These are phyloP conservation scores for Tuber microsphaerosporum DNA, from an alignment of 495 filamentous ascomycete species.

Conservation along the genomic window DNA sequence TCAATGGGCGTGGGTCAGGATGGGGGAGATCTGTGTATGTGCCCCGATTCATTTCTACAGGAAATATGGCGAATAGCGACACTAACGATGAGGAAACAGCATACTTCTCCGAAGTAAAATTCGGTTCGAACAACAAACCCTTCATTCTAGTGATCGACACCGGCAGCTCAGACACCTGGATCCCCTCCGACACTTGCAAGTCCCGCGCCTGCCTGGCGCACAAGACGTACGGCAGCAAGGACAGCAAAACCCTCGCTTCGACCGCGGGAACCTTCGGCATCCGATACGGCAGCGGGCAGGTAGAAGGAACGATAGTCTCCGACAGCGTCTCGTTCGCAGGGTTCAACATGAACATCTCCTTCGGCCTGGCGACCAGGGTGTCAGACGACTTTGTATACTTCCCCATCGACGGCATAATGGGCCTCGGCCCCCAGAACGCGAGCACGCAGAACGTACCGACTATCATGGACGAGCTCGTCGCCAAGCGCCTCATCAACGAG, in stretches of 20 bases:
- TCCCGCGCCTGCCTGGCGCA: conserved; percentile 57
- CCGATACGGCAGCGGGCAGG: conserved; percentile 63
- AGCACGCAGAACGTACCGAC: conserved; percentile 48
- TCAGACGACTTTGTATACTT: conserved; percentile 64
- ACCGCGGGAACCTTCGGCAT: conserved; percentile 52
- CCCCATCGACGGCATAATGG: conserved; percentile 81
- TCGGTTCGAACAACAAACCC: conserved; percentile 58
- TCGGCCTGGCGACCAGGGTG: conserved; percentile 62
- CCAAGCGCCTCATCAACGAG: conserved; percentile 51
- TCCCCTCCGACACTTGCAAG: conserved; percentile 61
- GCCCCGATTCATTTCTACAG: background rate
- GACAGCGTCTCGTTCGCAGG: conserved; percentile 62
- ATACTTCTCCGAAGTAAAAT: conserved; percentile 63
- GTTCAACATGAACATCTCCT: conserved; percentile 53
- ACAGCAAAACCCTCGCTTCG: conserved; percentile 54
- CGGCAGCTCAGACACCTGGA: conserved; percentile 70
- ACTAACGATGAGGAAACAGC: conserved; percentile 35
- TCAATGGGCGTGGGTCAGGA: conserved; percentile 37
- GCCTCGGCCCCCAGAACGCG: conserved; percentile 55
- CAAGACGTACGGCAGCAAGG: conserved; percentile 55
- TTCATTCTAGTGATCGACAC: conserved; percentile 74
- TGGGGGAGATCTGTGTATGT: conserved; percentile 31
- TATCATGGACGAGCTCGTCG: conserved; percentile 57
- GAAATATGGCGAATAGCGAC: conserved; percentile 8
- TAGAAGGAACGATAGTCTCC: conserved; percentile 55